These are phyloP conservation scores for Taphrina betulina DNA, from an alignment of 1,139 yeast species.

Conservation along the genomic window DNA sequence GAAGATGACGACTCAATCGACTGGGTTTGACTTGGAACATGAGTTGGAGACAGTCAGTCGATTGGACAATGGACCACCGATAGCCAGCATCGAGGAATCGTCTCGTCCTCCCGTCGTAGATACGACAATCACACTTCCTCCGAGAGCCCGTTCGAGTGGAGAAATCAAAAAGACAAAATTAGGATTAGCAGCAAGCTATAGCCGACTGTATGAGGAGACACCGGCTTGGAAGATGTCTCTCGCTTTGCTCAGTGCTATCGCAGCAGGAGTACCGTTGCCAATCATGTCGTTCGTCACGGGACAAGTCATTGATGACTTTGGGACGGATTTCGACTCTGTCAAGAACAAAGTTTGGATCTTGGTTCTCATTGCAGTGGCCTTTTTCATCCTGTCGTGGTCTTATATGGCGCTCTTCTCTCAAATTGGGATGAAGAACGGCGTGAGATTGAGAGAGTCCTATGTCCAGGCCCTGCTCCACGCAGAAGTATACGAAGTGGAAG, in stretches of 20 bases:
- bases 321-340: background rate
- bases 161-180: background rate
- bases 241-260: constrained; percentile 6
- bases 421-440: constrained; percentile 1
- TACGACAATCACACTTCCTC: too few species aligned
- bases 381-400: constrained; percentile 2
- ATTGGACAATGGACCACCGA: too few species aligned
- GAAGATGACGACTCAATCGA: too few species aligned
- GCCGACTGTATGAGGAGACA: background rate
- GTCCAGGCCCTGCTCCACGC: constrained; percentile 3
- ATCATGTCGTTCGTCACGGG: constrained; percentile 8
- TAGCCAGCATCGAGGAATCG: too few species aligned
- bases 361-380: constrained; percentile 3
- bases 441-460: constrained; percentile 1
- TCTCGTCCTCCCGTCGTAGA: too few species aligned
- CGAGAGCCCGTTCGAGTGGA: too few species aligned
- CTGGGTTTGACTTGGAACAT: too few species aligned
- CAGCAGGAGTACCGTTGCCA: constrained; percentile 15
- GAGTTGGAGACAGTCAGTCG: too few species aligned
- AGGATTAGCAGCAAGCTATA: background rate
- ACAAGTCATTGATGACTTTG: constrained; percentile 9
- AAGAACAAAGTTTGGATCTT: constrained; percentile 2
- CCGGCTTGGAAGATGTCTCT: constrained; percentile 2
- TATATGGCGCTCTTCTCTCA: constrained; percentile 2
- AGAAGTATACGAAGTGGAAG: constrained; percentile 4